Evolutionary conservation across 2,329 filamentous ascomycete genomes (phyloP), one percentile per base, ranked within the genome.

Genomic region (Leptographium flavum): DNA sequence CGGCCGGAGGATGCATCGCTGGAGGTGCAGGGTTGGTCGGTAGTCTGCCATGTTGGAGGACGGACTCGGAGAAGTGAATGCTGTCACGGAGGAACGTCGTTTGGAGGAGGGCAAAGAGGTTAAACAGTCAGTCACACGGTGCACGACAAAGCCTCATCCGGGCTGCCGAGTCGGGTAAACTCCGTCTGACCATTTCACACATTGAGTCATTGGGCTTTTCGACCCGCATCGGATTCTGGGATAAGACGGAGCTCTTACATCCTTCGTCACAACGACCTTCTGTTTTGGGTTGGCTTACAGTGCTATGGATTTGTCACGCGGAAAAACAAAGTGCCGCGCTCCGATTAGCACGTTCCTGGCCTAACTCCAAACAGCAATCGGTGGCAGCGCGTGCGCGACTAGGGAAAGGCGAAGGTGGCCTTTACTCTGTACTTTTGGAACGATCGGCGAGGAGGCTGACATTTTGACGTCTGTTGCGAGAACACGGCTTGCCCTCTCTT

Each of bases 1-100:
- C 27, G 63, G 63, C 7, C 70, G 67, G 45, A 73, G 56, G 45
- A 64, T 55, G 53, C 54, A 58, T 30, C 50, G 55, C 23, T 56
- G 44, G 11, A 60, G 58, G 27, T 43, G 52, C 5, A 62, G 37
- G 49, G 63, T 58, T n/a, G 50, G 55, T 27, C 28, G 30, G 25
- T 31, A 3, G 30, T 39, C 33, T 2, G 45, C 17, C 45, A 43
- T 47, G 4, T 7, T 43, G 40, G 14, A 11, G 19, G 6, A 13
- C n/a, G n/a, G n/a, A n/a, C n/a, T n/a, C n/a, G n/a, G n/a, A n/a
- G n/a, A n/a, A n/a, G n/a, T n/a, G n/a, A n/a, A n/a, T n/a, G n/a
- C n/a, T n/a, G n/a, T n/a, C n/a, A n/a, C n/a, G n/a, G n/a, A n/a
- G n/a, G n/a, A n/a, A 28, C 27, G 27, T 23, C 35, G 11, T 15